A percentile compares a stretch with the other conserved stretches of the same genome.
phyloP scores from a whole-genome alignment of 257 asterid species.

The Solanum chiquidenum region DNA sequence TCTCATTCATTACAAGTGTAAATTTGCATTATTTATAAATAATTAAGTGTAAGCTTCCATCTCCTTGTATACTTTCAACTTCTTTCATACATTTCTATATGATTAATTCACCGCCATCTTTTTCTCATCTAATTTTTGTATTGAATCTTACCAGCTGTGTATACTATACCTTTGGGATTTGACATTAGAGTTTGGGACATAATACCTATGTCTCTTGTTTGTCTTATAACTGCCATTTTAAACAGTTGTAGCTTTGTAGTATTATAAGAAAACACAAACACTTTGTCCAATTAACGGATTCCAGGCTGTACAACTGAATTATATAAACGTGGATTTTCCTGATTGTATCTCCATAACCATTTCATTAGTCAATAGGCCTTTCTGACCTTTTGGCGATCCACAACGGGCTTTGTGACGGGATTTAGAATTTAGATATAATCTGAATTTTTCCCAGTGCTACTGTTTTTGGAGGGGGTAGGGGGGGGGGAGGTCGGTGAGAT shows the following conservation, averaged over 20 bases:
- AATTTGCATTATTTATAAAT: not conserved
- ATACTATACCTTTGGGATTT: not conserved
- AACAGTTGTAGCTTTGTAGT: not conserved
- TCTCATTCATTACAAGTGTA: not conserved
- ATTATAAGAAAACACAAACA: not conserved
- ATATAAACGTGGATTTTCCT: not conserved
- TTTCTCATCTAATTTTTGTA: not conserved
- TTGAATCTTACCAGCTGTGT: not conserved
- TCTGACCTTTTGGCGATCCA: no score
- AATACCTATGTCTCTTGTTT: not conserved
- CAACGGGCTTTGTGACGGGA: no score
- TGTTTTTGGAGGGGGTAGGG: no score
- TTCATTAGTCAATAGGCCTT: not conserved
- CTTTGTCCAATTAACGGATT: not conserved
- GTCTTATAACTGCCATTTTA: not conserved
- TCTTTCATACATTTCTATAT: not conserved
- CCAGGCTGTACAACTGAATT: not conserved
- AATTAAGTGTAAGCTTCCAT: not conserved
- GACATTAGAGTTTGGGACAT: not conserved
- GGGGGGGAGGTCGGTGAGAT: no score
- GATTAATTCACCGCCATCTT: not conserved
- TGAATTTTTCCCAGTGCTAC: no score
- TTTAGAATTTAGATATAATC: no score
- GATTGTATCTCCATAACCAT: not conserved
- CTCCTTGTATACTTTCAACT: not conserved